These are phyloP conservation scores for Colletotrichum tropicicola DNA, from an alignment of 2,329 filamentous ascomycete species.

Conservation along the genomic window DNA sequence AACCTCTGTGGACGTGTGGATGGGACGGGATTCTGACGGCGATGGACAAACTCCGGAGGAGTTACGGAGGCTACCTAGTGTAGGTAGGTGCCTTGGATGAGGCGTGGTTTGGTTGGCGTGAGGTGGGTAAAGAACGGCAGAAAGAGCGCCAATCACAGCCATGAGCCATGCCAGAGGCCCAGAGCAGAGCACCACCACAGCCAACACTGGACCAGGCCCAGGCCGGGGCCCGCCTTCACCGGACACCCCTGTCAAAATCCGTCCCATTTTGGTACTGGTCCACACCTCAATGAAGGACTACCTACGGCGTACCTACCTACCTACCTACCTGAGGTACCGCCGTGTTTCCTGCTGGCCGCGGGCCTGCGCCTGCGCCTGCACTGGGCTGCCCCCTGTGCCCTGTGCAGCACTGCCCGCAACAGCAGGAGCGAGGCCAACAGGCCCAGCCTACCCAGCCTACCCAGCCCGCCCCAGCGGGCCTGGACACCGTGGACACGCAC, in stretches of 20 bases:
- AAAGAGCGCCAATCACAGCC: conserved; percentile 22
- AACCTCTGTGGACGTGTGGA: neutral
- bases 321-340: no score
- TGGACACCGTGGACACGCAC: neutral
- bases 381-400: conserved; percentile 23
- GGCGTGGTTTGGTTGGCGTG: neutral
- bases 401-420: conserved; percentile 22
- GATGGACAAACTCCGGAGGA: neutral
- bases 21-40: neutral
- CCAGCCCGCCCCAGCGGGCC: conserved; percentile 3
- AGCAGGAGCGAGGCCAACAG: conserved; percentile 7
- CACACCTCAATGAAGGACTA: no score
- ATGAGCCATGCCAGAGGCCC: neutral
- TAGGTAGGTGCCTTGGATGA: neutral
- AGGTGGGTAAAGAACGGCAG: conserved; percentile 15
- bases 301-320: no score
- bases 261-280: conserved; percentile 1
- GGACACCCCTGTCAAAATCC: conserved; percentile 20
- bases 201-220: conserved; percentile 1
- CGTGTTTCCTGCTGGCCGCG: conserved; percentile 9
- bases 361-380: neutral
- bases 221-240: conserved; percentile 7
- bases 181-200: neutral
- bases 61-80: neutral
- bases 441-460: neutral